Evolutionary conservation across 495 filamentous ascomycete species (phyloP), one percentile per base, ranked within the genome.

Genomic region (Xylaria longipes): DNA sequence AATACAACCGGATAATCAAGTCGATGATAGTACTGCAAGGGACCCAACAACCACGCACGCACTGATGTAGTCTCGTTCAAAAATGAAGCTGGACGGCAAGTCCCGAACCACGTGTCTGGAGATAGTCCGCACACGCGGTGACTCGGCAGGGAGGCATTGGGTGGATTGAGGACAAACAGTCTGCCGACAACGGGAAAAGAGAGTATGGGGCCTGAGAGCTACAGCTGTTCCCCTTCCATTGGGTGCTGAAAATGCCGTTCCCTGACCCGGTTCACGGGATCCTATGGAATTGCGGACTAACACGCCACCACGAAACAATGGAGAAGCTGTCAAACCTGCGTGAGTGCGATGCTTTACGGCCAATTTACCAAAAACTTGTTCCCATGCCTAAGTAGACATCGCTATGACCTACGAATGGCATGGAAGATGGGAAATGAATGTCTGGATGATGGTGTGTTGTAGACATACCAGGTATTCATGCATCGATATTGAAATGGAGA

Each of bases 161-260:
- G 11, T 5, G 4, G n/a, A 50, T 3, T 11, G 46, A 25, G 46
- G 5, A 31, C 27, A 3, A 56, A 31, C 52, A 15, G 3, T 5
- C 14, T 56, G 52, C 17, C 52, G 27, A 56, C 3, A 20, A 6
- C 11, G 11, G 27, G 17, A 17, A 2, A 1, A 56, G 4, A 15
- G 33, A 17, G 15, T 3, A 31, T 20, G 33, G 57, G 57, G 57
- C 22, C 57, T 11, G 22, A 1, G 7, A 29, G n/a, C 17, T 37
- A 70, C 68, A 70, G 68, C 68, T 70, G 68, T 70, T 70, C 58
- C n/a, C 33, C 33, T 70, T 48, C 46, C 6, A 64, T 70, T 70
- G 68, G 68, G 12, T 17, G 48, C 6, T 17, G 22, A 17, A 2
- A 22, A 27, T 43, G 33, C 33, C 65, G 27, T 14, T 14, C 4